Evolutionary conservation across 2,329 filamentous ascomycete species (phyloP).

Genomic region (Aspergillus fischeri): DNA sequence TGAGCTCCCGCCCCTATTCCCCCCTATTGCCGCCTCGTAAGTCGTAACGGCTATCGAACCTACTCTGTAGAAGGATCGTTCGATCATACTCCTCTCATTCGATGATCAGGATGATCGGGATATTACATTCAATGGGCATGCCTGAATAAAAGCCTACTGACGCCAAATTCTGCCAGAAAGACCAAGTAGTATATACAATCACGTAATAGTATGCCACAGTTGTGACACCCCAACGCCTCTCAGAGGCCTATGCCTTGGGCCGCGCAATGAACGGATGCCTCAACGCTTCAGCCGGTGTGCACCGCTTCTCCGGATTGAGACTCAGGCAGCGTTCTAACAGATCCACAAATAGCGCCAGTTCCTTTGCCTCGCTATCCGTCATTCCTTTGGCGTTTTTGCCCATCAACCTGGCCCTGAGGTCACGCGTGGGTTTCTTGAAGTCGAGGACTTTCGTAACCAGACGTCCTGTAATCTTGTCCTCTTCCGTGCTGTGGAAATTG

Average conservation of each 20-base stretch:
- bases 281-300: constrained; percentile 79
- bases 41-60: not conserved
- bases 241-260: constrained; percentile 27
- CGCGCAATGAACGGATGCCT: constrained; percentile 79
- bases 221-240: not conserved
- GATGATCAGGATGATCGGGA: not conserved
- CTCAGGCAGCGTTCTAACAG: constrained; percentile 82
- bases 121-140: not conserved
- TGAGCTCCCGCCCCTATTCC: not conserved
- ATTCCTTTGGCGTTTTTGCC: constrained; percentile 68
- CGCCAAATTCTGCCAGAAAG: not conserved
- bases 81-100: not conserved
- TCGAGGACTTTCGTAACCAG: constrained; percentile 50
- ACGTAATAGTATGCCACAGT: constrained; percentile 11
- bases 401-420: constrained; percentile 75
- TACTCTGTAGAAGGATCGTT: not conserved
- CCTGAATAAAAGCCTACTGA: not conserved
- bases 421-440: constrained; percentile 67
- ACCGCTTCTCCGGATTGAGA: constrained; percentile 87
- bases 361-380: constrained; percentile 68
- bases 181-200: not conserved
- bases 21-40: not conserved
- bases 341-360: constrained; percentile 80
- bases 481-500: constrained; percentile 79
- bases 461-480: constrained; percentile 82